These are phyloP conservation scores for Singerocomus inundabilis DNA, from an alignment of 1,284 basidiomycete species.

Conservation along the genomic window DNA sequence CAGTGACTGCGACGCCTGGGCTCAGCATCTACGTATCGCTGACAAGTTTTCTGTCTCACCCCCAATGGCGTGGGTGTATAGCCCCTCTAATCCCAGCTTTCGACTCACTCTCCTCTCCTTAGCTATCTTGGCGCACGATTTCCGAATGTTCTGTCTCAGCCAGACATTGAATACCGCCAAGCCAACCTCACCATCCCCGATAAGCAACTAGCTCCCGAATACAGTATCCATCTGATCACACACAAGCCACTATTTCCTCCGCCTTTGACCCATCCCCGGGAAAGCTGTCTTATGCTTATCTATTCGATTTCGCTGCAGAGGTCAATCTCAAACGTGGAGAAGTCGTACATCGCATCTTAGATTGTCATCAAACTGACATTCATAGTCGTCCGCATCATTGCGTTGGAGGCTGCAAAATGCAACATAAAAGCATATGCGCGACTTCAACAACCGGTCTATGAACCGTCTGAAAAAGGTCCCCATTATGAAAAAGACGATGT, in stretches of 20 bases:
- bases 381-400: slow-evolving; percentile 67
- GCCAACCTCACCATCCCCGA: slow-evolving; percentile 73
- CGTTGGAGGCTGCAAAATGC: slow-evolving; percentile 62
- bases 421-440: slow-evolving; percentile 77
- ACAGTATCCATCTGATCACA: slow-evolving; percentile 5
- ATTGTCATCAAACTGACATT: slow-evolving; percentile 81
- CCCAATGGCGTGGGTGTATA: slow-evolving; percentile 76
- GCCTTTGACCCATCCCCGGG: slow-evolving; percentile 71
- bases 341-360: slow-evolving; percentile 51
- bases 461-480: slow-evolving; percentile 64
- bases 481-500: slow-evolving; percentile 75
- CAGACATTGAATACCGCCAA: slow-evolving; percentile 77
- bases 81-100: slow-evolving; percentile 2
- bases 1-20: too few relatives aligned
- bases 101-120: slow-evolving; percentile 10
- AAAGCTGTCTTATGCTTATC: slow-evolving; percentile 62
- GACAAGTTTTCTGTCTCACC: slow-evolving; percentile 85
- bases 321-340: slow-evolving; percentile 76
- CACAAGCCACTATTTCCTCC: slow-evolving; percentile 58
- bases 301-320: slow-evolving; percentile 84
- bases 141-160: slow-evolving; percentile 61
- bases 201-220: slow-evolving; percentile 36
- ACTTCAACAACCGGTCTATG: slow-evolving; percentile 81
- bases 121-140: slow-evolving; percentile 84
- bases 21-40: slow-evolving; percentile 78